Percentiles rank a stretch among this genome's conserved stretches.
These are phyloP conservation scores for Odonthalia washingtoniensis DNA, from an alignment of 31 red algal genomes.

Conservation along the genomic window DNA sequence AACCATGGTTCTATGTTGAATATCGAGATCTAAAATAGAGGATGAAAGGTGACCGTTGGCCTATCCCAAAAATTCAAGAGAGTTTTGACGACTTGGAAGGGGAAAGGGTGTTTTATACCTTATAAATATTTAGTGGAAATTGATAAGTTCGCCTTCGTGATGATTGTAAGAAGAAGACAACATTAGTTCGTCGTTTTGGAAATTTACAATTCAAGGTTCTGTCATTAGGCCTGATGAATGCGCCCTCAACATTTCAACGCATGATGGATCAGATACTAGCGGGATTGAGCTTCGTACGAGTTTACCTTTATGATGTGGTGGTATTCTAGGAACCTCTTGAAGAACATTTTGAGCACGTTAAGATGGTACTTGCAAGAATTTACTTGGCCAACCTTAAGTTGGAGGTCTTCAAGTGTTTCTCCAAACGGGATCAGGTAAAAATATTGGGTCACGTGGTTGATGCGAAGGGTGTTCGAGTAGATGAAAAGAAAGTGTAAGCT, in stretches of 20 bases:
- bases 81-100: conserved; percentile 16
- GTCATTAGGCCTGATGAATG: conserved; percentile 41
- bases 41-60: conserved; percentile 21
- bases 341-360: not conserved
- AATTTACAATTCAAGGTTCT: conserved; percentile 21
- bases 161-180: not conserved
- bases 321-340: conserved; percentile 15
- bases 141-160: conserved; percentile 33
- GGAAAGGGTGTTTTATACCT: conserved; percentile 4
- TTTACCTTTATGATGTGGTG: too few relatives aligned
- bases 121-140: conserved; percentile 40
- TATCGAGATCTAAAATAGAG: not conserved
- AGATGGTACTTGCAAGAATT: not conserved
- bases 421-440: not conserved
- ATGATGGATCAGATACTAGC: too few relatives aligned
- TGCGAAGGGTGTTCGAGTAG: not conserved
- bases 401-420: conserved; percentile 21
- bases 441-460: conserved; percentile 25
- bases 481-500: not conserved
- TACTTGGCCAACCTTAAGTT: not conserved
- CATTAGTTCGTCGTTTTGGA: conserved; percentile 9
- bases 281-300: too few relatives aligned
- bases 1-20: not conserved
- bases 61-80: conserved; percentile 20
- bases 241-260: too few relatives aligned